phyloP scores from a whole-genome alignment of 495 filamentous ascomycete species.

The Barbatosphaeria neglecta region DNA sequence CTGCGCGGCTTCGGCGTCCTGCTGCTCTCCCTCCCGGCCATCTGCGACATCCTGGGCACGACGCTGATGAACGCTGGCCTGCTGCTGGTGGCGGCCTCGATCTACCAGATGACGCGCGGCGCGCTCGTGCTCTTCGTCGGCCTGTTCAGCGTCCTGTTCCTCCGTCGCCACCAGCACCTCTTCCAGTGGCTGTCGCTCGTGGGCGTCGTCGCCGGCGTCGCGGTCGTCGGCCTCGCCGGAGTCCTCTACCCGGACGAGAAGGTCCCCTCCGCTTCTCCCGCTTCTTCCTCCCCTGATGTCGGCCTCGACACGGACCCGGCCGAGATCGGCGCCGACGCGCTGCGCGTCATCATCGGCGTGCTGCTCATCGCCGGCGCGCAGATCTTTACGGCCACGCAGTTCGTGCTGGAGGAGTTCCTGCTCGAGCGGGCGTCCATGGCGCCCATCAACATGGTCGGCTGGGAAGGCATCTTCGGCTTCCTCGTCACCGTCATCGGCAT shows the following conservation, averaged over 20 bases:
- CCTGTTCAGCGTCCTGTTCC: constrained; percentile 84
- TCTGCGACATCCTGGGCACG: constrained; percentile 88
- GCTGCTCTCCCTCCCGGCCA: constrained; percentile 73
- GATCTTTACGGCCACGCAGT: constrained; percentile 93
- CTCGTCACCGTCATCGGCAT: constrained; percentile 68
- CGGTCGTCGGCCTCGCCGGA: constrained; percentile 78
- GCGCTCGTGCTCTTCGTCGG: constrained; percentile 92
- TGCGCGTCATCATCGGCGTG: constrained; percentile 69
- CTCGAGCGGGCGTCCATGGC: constrained; percentile 82
- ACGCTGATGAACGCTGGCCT: constrained; percentile 95
- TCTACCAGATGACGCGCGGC: constrained; percentile 97
- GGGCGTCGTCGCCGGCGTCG: constrained; percentile 80
- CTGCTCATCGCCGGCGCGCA: constrained; percentile 84
- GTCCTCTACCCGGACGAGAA: constrained; percentile 59
- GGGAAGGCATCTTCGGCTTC: constrained; percentile 93
- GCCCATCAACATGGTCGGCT: constrained; percentile 83
- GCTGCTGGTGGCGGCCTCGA: constrained; percentile 83
- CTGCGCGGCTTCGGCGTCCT: constrained; percentile 63
- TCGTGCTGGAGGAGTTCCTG: constrained; percentile 91
- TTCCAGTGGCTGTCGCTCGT: constrained; percentile 88
- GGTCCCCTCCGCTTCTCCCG: constrained; percentile 15
- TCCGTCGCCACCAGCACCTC: constrained; percentile 59
- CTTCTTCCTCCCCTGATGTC: constrained; percentile 7
- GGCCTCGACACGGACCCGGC: constrained; percentile 10
- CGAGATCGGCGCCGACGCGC: constrained; percentile 40